A percentile compares a stretch with the other conserved stretches of the same genome.
phyloP scores from a whole-genome alignment of 176 grass and related monocot genomes.

The Oryza brachyantha region DNA sequence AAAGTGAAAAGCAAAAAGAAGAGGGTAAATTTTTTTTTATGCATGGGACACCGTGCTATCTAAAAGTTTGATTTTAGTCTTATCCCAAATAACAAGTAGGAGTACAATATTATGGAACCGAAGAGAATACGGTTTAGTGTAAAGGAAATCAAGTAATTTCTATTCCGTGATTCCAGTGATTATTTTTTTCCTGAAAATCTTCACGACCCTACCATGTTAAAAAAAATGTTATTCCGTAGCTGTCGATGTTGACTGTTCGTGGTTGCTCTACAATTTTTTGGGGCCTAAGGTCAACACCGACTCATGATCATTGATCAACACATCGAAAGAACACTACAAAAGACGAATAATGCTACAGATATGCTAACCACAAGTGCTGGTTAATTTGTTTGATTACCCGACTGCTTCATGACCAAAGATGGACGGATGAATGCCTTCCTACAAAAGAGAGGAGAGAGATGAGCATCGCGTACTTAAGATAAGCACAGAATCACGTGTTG shows the following conservation, averaged over 20 bases:
- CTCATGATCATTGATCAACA: neutral
- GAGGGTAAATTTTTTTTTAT: no score
- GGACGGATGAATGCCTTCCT: constrained; percentile 13
- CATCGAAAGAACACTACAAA: neutral
- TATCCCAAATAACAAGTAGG: no score
- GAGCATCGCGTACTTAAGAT: neutral
- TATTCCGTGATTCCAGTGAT: neutral
- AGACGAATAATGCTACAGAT: neutral
- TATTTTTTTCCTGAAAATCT: neutral
- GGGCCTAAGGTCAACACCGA: neutral
- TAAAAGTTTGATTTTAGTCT: no score
- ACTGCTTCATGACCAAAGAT: constrained; percentile 73
- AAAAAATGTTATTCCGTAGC: neutral
- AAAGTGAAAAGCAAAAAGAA: no score
- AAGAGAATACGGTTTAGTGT: no score
- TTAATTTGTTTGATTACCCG: constrained; percentile 40
- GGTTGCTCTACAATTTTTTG: neutral
- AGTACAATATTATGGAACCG: no score
- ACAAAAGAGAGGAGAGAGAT: neutral
- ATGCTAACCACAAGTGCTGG: neutral
- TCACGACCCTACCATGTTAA: neutral
- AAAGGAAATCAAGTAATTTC: neutral
- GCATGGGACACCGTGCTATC: no score
- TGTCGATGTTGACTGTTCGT: neutral
- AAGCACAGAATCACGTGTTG: neutral